Evolutionary conservation across 805 yeast genomes (phyloP).

Genomic region (Yarrowia sp.): DNA sequence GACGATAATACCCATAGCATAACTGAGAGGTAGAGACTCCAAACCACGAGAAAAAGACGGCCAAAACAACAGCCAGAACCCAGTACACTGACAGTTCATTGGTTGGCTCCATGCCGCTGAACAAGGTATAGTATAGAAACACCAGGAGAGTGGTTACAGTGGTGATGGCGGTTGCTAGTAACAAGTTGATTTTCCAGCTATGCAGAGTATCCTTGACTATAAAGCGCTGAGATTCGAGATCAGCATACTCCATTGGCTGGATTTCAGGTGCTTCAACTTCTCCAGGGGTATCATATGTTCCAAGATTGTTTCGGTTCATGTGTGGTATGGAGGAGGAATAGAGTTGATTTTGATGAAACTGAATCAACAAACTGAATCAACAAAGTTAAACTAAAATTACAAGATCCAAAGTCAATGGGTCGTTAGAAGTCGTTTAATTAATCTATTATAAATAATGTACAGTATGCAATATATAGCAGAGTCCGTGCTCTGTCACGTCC

Average conservation of each 20-base stretch:
- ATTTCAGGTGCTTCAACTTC: neutral
- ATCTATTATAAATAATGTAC: constrained; percentile 21
- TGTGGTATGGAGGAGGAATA: neutral
- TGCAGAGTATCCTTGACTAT: neutral
- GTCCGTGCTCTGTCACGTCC: too few relatives aligned
- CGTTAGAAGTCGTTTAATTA: neutral
- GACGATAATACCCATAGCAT: neutral
- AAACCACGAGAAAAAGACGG: neutral
- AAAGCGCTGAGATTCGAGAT: neutral
- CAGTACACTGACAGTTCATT: neutral
- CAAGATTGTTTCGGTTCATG: neutral
- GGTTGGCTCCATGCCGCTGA: neutral
- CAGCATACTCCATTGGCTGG: neutral
- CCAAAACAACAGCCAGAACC: neutral
- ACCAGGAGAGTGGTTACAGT: neutral
- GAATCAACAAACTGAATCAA: neutral
- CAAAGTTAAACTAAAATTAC: neutral
- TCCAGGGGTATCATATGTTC: constrained; percentile 3
- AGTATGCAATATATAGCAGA: constrained; percentile 2
- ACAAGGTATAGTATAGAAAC: neutral
- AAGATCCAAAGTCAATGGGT: too few relatives aligned
- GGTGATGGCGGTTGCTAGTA: neutral
- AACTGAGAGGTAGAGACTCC: neutral
- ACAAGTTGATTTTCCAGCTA: constrained; percentile 2
- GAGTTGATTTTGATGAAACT: too few relatives aligned